Base-by-base conservation (phyloP, 176 grass and related monocot genomes). In the Cenchrus americanus region DNA sequence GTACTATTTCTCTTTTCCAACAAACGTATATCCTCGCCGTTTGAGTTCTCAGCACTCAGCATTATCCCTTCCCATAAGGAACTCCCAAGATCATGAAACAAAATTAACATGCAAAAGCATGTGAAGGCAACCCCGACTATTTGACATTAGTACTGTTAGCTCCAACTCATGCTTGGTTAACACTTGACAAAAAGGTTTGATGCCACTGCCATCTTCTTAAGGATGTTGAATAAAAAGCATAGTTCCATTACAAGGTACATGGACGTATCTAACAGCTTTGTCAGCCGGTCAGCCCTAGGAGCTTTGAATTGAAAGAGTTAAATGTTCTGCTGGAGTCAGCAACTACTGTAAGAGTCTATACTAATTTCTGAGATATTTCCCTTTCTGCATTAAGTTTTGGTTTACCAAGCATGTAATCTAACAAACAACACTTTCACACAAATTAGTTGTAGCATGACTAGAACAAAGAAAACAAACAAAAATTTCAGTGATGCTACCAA, bases 201-300 rank as follows among this genome's bases (percentile, higher is more conserved):
- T 37, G 24, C 26, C 6, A 51, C 48, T 79, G 12, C 62, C 11
- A 22, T 22, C 8, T 55, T 76, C 24, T 66, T 60, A 68, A 22
- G 73, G 64, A 82, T 82, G 4, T 7, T 69, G 8, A 6, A 60
- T 62, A 57, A 66, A 72, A 21, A 69, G 0, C 4, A 64, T 18
- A 54, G 75, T 60, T 79, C 78, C 67, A 18, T 46, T 67, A 81
- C 18, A 60, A 76, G 69, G 19, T 58, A 34, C 8, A 53, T 65
- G 75, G 40, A 66, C 58, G 65, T 44, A 82, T 43, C 4, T 64
- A 51, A 78, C 0, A 0, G 14, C 34, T 10, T 58, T 59, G 13
- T 49, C 62, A 19, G 17, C 26, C 61, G 15, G 13, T 49, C 62
- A 19, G 17, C 26, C 70, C 22, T 12, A 81, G 30, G 27, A 68